These are phyloP conservation scores for Euphorbia lathyris DNA, from an alignment of 345 rosid genomes.

Conservation along the genomic window DNA sequence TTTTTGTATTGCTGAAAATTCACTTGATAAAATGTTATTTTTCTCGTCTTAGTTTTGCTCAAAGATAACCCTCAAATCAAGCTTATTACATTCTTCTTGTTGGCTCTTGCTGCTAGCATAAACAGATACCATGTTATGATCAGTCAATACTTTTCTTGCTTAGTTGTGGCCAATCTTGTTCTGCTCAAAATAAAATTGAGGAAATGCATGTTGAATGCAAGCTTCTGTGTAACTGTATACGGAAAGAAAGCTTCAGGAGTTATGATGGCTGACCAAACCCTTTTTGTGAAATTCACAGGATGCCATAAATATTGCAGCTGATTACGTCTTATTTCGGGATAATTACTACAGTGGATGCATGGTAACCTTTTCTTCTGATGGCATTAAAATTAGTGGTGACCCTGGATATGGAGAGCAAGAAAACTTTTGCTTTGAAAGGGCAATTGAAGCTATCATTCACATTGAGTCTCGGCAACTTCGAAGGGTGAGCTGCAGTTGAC, in stretches of 20 bases:
- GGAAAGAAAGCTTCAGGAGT: constrained; percentile 4
- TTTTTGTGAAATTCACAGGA: constrained; percentile 48
- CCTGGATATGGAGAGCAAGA: constrained; percentile 33
- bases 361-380: constrained; percentile 52
- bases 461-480: constrained; percentile 57
- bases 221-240: background rate
- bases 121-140: background rate
- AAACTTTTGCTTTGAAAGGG: constrained; percentile 44
- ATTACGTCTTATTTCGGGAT: constrained; percentile 53
- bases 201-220: constrained; percentile 4
- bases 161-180: background rate
- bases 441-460: constrained; percentile 65
- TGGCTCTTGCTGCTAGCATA: background rate
- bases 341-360: constrained; percentile 38
- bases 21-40: background rate
- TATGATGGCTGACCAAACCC: constrained; percentile 12
- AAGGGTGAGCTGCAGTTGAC: constrained; percentile 48
- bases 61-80: background rate
- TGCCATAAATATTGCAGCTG: constrained; percentile 42
- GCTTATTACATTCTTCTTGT: background rate
- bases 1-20: background rate
- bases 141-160: background rate
- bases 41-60: constrained; percentile 8
- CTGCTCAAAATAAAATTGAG: background rate
- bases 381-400: constrained; percentile 50